Base-by-base conservation (phyloP, 2,329 filamentous ascomycete genomes). In the Gliomastix tumulicola region DNA sequence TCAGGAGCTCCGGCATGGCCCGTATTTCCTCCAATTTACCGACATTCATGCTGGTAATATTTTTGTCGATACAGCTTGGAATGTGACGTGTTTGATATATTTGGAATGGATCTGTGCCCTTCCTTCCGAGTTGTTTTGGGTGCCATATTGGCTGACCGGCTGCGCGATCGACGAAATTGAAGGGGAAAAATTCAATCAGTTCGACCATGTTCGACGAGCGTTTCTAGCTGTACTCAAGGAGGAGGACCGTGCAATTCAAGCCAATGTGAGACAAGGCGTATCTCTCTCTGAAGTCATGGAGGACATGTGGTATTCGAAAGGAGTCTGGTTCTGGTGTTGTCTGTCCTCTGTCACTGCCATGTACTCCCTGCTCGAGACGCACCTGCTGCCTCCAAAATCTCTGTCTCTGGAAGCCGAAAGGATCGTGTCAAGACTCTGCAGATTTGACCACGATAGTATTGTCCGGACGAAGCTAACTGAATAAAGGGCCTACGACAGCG, bases 61-160 rank as follows among this genome's bases (percentile, higher is more conserved):
- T 20, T 49, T 62, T 21, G 53, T 61, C 10, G 54, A 62, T 37
- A 35, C 56, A 18, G 34, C 59, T 19, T 59, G 55, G 55, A 57
- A 62, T 33, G 44, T 62, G 21, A 55, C 45, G 9, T 44, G 44
- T 31, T 23, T 60, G 2, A 51, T 62, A 13, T 55, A 62, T 39
- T 47, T 55, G 16, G 56, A 61, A 43, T 62, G 53, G 55, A 43
- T 57, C 16, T 60, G 49, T 41, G 42, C 55, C 17, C 45, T 48
- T 5, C 48, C 47, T 1, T 15, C 34, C 9, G 44, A 49, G 39
- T 44, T 40, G 37, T 23, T 46, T 10, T 13, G 25, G 6, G 40
- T 44, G 3, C 46, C 49, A 8, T 44, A 48, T 22, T 52, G 48
- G 48, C 36, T 52, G 18, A 45, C 43, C 7, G 44, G 46, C 7